A percentile compares a stretch with the other conserved stretches of the same genome.
Conservation (phyloP, 768 basidiomycete species). For the Calocybe gangraenosa region DNA sequence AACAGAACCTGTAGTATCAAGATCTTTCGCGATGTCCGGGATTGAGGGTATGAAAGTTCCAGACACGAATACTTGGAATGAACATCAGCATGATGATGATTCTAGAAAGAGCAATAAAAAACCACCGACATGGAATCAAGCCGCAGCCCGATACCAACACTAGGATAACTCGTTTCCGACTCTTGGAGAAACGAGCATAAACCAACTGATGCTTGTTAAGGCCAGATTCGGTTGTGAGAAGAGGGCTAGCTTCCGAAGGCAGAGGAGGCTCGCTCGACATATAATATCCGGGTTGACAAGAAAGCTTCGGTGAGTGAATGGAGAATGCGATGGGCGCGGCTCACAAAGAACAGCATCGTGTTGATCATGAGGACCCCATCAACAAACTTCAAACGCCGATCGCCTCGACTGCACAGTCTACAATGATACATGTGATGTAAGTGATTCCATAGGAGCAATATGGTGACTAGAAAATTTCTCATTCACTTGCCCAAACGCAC, state of each 20-base stretch:
- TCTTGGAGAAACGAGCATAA: constrained; percentile 55
- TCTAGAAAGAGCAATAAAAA: neutral
- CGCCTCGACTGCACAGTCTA: too few relatives aligned
- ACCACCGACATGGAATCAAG: constrained; percentile 51
- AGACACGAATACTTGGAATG: constrained; percentile 55
- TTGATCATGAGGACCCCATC: too few relatives aligned
- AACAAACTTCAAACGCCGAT: too few relatives aligned
- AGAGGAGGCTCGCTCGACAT: neutral
- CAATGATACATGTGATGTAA: too few relatives aligned
- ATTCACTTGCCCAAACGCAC: too few relatives aligned
- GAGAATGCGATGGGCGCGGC: too few relatives aligned
- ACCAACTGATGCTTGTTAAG: constrained; percentile 26
- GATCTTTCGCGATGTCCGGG: constrained; percentile 65
- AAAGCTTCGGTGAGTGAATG: too few relatives aligned
- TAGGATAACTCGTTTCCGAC: constrained; percentile 51
- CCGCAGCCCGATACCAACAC: constrained; percentile 57
- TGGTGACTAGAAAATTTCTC: too few relatives aligned
- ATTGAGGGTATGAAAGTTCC: constrained; percentile 73
- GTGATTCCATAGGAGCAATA: too few relatives aligned
- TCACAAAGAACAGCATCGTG: too few relatives aligned
- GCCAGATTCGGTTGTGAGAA: constrained; percentile 19
- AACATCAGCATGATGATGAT: neutral
- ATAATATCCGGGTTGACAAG: too few relatives aligned
- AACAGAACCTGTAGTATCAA: constrained; percentile 50
- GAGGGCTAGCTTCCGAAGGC: constrained; percentile 30